Evolutionary conservation across 2,329 filamentous ascomycete genomes (phyloP).

Genomic region (Albophoma yamanashiensis): DNA sequence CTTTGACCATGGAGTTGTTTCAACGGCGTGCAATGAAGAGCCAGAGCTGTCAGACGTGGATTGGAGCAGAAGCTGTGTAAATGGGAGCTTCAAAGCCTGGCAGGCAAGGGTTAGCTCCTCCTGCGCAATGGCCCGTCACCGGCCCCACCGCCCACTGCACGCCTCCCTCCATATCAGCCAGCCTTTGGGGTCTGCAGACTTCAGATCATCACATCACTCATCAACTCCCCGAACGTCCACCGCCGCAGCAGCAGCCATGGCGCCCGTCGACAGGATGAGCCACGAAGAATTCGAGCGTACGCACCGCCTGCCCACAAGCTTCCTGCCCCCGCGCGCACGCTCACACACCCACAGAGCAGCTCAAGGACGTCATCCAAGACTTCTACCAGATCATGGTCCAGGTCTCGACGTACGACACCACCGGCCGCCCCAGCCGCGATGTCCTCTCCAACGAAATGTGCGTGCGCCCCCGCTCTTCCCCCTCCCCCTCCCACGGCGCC

Average conservation of each 20-base stretch:
- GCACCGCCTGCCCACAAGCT: constrained; percentile 1
- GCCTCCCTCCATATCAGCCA: not conserved
- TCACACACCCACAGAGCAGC: constrained; percentile 30
- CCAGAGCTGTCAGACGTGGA: no score
- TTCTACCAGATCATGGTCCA: constrained; percentile 56
- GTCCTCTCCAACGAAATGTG: constrained; percentile 45
- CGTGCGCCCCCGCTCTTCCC: not conserved
- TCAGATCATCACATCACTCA: not conserved
- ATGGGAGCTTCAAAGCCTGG: no score
- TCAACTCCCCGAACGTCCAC: not conserved
- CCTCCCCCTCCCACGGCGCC: not conserved
- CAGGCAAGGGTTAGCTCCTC: no score
- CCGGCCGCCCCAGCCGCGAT: constrained; percentile 39
- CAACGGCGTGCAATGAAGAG: not conserved
- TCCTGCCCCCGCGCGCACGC: not conserved
- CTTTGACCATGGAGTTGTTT: no score
- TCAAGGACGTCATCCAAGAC: constrained; percentile 53
- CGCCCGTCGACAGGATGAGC: constrained; percentile 27
- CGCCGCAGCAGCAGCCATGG: constrained; percentile 20
- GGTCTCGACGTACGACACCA: constrained; percentile 47
- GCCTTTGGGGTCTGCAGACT: not conserved
- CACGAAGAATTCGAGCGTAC: constrained; percentile 29
- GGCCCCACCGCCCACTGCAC: not conserved
- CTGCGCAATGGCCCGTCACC: not conserved
- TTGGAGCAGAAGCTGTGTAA: no score